These are phyloP conservation scores for Fusarium oligoseptatum DNA, from an alignment of 2,329 filamentous ascomycete genomes.

Conservation along the genomic window DNA sequence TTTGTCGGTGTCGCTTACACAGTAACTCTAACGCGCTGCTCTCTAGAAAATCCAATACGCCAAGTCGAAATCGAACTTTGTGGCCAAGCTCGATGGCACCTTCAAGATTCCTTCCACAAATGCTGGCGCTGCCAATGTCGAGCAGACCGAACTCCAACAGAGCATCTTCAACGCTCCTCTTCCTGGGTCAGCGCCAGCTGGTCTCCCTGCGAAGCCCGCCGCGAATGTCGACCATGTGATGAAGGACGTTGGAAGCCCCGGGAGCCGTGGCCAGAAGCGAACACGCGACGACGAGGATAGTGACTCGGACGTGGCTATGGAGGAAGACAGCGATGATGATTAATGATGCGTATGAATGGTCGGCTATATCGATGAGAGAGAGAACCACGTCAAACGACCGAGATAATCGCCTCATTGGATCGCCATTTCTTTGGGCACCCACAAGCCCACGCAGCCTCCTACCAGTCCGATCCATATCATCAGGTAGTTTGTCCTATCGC, in stretches of 20 bases:
- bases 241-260: conserved; percentile 66
- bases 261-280: conserved; percentile 76
- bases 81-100: conserved; percentile 92
- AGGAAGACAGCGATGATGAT: conserved; percentile 81
- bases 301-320: conserved; percentile 77
- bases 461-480: conserved; percentile 91
- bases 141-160: conserved; percentile 81
- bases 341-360: conserved; percentile 49
- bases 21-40: conserved; percentile 13
- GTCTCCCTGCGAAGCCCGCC: conserved; percentile 63
- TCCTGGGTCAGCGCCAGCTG: conserved; percentile 62
- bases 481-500: conserved; percentile 78
- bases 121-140: conserved; percentile 66
- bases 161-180: conserved; percentile 81
- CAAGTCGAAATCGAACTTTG: conserved; percentile 87
- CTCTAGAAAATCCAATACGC: conserved; percentile 89
- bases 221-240: conserved; percentile 61
- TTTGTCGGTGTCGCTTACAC: not conserved
- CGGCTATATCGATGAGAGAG: conserved; percentile 35
- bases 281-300: conserved; percentile 76
- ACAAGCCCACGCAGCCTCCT: conserved; percentile 83
- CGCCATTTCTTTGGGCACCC: conserved; percentile 79
- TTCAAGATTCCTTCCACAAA: conserved; percentile 76
- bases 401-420: conserved; percentile 47
- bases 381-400: conserved; percentile 15